These are phyloP conservation scores for Boletus pseudopeckii DNA, from an alignment of 768 basidiomycete species.

Conservation along the genomic window DNA sequence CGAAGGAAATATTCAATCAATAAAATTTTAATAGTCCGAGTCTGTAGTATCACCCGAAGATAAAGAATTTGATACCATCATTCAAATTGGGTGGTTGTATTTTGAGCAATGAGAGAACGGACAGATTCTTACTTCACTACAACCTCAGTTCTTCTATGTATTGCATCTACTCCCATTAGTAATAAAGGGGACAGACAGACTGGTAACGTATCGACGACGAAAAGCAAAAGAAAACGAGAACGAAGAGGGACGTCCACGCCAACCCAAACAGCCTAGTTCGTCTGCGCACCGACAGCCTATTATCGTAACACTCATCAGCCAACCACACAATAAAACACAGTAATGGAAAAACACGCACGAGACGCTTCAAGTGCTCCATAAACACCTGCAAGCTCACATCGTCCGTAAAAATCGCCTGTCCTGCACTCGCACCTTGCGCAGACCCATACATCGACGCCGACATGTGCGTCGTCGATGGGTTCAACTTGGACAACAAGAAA, in stretches of 20 bases:
- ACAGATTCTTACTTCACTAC: background rate
- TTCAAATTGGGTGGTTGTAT: too few relatives aligned
- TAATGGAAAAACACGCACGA: conserved; percentile 50
- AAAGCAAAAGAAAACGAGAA: background rate
- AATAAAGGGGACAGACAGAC: conserved; percentile 8
- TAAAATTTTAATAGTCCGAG: too few relatives aligned
- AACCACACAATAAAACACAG: background rate
- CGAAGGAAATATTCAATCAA: too few relatives aligned
- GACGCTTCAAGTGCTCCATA: conserved; percentile 94
- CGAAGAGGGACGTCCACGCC: background rate
- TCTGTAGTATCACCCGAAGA: too few relatives aligned
- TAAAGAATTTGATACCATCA: too few relatives aligned
- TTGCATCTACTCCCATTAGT: conserved; percentile 15
- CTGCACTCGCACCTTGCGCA: conserved; percentile 57
- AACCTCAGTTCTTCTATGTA: conserved; percentile 1
- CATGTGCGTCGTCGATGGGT: conserved; percentile 98
- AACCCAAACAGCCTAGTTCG: conserved; percentile 39
- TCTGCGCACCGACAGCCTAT: conserved; percentile 68
- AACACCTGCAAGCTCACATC: conserved; percentile 97
- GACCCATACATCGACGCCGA: conserved; percentile 88
- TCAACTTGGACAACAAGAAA: conserved; percentile 95
- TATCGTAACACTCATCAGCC: conserved; percentile 22
- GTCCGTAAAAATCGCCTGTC: conserved; percentile 97
- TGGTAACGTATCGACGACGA: conserved; percentile 5
- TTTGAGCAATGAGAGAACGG: too few relatives aligned